phyloP scores from a whole-genome alignment of 257 asterid genomes.

The Asclepias syriaca region DNA sequence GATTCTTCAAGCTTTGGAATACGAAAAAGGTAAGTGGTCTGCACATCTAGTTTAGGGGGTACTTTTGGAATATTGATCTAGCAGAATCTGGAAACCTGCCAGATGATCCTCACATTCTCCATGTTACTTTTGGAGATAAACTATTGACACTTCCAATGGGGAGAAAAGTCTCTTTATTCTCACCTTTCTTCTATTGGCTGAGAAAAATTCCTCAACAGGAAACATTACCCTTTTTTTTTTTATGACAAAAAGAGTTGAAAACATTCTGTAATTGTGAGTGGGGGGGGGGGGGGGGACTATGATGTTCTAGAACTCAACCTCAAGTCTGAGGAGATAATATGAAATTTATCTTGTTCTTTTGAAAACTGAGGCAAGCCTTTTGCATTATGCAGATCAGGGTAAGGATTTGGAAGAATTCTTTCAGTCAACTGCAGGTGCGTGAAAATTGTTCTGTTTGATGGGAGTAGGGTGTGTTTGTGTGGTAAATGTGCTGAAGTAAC shows the following conservation, averaged over 20 bases:
- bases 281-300: neutral
- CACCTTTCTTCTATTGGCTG: neutral
- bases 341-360: neutral
- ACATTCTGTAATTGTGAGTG: neutral
- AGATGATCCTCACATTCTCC: neutral
- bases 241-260: neutral
- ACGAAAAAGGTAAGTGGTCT: conserved; percentile 64
- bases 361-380: neutral
- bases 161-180: neutral
- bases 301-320: neutral
- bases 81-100: neutral
- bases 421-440: conserved; percentile 80
- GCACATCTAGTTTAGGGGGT: neutral
- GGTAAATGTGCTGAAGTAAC: neutral
- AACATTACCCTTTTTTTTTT: no score
- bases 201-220: neutral
- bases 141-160: neutral
- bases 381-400: conserved; percentile 62
- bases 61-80: neutral
- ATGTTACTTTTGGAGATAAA: neutral
- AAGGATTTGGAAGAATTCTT: conserved; percentile 85
- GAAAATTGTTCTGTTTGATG: neutral
- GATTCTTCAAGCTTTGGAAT: conserved; percentile 97
- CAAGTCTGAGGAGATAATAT: neutral
- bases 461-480: neutral